Evolutionary conservation across 2,329 filamentous ascomycete genomes (phyloP).

Genomic region (Pyricularia grisea): DNA sequence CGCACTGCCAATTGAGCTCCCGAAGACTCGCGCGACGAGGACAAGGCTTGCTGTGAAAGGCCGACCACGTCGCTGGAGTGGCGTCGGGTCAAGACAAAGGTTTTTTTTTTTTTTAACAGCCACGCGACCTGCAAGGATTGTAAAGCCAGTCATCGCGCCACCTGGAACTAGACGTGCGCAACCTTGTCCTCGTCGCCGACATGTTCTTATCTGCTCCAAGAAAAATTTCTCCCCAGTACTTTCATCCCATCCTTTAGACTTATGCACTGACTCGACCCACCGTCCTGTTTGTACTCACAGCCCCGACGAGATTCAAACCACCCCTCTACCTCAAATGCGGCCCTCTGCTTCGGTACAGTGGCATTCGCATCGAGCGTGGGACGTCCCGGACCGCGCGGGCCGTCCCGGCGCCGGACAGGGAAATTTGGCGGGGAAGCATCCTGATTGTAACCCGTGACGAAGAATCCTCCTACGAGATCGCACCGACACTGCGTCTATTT

Average conservation of each 20-base stretch:
- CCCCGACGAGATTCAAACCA: conserved; percentile 69
- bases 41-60: not conserved
- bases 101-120: not conserved
- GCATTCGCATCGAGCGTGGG: conserved; percentile 58
- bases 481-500: conserved; percentile 74
- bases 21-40: not conserved
- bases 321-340: conserved; percentile 81
- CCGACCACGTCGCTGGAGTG: not conserved
- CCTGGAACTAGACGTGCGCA: not conserved
- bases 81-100: not conserved
- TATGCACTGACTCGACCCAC: not conserved
- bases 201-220: not conserved
- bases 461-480: conserved; percentile 71
- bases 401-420: conserved; percentile 40
- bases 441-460: conserved; percentile 92
- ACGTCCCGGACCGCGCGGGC: conserved; percentile 25
- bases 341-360: conserved; percentile 81
- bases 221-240: not conserved
- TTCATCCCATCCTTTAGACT: not conserved
- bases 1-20: not conserved
- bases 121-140: not conserved
- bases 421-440: conserved; percentile 86
- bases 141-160: not conserved
- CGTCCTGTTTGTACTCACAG: conserved; percentile 17
- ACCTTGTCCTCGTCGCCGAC: not conserved